Evolutionary conservation across 2,329 filamentous ascomycete species (phyloP), one percentile per base, ranked within the genome.

Genomic region (Neopestalotiopsis clavispora): DNA sequence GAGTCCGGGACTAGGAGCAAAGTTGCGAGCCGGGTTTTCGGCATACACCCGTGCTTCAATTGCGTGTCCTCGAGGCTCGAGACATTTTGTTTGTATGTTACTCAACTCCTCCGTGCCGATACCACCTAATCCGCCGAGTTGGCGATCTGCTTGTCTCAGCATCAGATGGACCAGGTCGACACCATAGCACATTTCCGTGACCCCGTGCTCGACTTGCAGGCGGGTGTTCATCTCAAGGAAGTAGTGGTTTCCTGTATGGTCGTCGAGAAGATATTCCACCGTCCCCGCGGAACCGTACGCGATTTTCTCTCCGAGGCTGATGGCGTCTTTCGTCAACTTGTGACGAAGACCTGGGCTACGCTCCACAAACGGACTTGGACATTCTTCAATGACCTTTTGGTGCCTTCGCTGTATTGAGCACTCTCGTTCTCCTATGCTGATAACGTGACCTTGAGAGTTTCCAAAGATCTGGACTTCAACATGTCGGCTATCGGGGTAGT

Each of bases 161-260:
- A 84, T 84, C 28, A 80, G 74, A 40, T 89, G 85, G 1, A 95
- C 92, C 12, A 95, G 83, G 76, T 95, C 92, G 63, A 93, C 86
- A 0, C 88, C 90, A 10, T 91, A 93, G 2, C 93, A 90, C 85
- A 92, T 90, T 77, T 95, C 92, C 0, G 93, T 95, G 7, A 94
- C 90, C 0, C 92, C 91, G 72, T 94, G 92, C 76, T 94, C 92
- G 30, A 95, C 92, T 73, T 94, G 92, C 3, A 94, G 78, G 9
- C 92, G 84, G 0, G 92, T 72, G 83, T 87, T 84, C 76, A 87
- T 84, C 68, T 86, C 84, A 14, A 85, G 75, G 68, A 86, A 86
- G 71, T 82, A 92, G 76, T 90, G 92, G 6, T 88, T 83, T 0
- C 85, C 87, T 0, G 85, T 85, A 64, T 85, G 81, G 67, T 90